A percentile compares a stretch with the other conserved stretches of the same genome.
Conservation (phyloP, 495 filamentous ascomycete genomes). For the Paragyromitra xinjiangensis region DNA sequence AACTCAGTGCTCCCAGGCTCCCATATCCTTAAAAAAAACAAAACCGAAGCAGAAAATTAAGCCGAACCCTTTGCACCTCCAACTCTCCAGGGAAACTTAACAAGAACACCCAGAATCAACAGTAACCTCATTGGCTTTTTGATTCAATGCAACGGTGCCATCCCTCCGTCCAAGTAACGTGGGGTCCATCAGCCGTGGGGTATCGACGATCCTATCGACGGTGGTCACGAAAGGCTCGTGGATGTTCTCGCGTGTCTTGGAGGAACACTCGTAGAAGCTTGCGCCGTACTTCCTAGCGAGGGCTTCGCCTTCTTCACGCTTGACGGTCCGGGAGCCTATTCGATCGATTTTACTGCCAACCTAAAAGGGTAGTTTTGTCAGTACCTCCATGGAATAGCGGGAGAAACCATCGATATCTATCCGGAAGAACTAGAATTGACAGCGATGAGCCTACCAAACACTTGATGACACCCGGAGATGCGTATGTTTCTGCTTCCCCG, state of each 20-base stretch:
- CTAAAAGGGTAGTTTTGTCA: constrained; percentile 46
- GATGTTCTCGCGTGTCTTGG: constrained; percentile 67
- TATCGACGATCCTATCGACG: constrained; percentile 65
- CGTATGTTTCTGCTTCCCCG: constrained; percentile 66
- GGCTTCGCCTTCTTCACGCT: constrained; percentile 63
- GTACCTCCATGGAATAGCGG: constrained; percentile 8
- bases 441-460: constrained; percentile 61
- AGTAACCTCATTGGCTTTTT: constrained; percentile 23
- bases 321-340: constrained; percentile 62
- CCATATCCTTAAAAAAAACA: constrained; percentile 10
- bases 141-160: constrained; percentile 38
- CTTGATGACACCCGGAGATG: constrained; percentile 64
- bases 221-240: constrained; percentile 66
- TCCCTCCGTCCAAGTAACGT: constrained; percentile 49
- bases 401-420: constrained; percentile 2
- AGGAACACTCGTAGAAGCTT: constrained; percentile 67
- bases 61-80: background rate
- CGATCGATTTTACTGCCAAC: constrained; percentile 69
- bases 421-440: background rate
- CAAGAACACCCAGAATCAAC: constrained; percentile 56
- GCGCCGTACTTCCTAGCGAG: constrained; percentile 64
- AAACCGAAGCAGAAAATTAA: constrained; percentile 6
- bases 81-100: constrained; percentile 28
- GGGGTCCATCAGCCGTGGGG: constrained; percentile 60
- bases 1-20: constrained; percentile 30